Evolutionary conservation across 2,329 filamentous ascomycete species (phyloP), one percentile per base, ranked within the genome.

Genomic region (Clonostachys rhizophaga): DNA sequence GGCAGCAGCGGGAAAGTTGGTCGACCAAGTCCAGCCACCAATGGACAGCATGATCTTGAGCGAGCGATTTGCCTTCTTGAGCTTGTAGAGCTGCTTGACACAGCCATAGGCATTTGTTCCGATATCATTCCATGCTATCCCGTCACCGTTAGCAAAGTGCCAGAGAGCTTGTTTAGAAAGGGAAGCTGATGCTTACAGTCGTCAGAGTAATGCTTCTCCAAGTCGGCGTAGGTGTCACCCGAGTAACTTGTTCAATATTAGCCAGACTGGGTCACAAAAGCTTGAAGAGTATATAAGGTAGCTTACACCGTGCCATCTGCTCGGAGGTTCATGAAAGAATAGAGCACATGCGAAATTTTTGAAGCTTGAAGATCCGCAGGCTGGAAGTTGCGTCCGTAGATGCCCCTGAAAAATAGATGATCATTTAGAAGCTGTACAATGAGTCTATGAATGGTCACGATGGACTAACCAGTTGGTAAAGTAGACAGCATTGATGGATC

Each of bases 1-100:
- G 10, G 84, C 81, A 0, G 84, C 84, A 2, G 72, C 70, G 1
- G 87, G 74, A 60, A 95, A 92, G 63, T 89, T 89, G 55, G 76
- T 70, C 3, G 87, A 90, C 66, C 89, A 94, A 0, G 87, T 91
- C 87, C 87, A 95, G 33, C 91, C 90, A 43, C 91, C 91, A 53
- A 96, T 89, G 43, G 82, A 88, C 5, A 95, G 76, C 18, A 95
- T 72, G 2, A 86, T 75, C 61, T 95, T 95, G 46, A 95, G 65
- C 42, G 89, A 79, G 14, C 89, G 83, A 63, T 95, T 85, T 48
- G 75, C 65, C 63, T 91, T 84, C 69, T 95, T 95, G 40, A 90
- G 72, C 8, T 88, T 68, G 61, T 80, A 89, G 1, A 95, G 72
- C 58, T 95, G 88, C 68, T 94, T 94, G 46, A 89, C 65, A 60